A percentile compares a stretch with the other conserved stretches of the same genome.
These are phyloP conservation scores for Neoboletus brunneissimus DNA, from an alignment of 768 basidiomycete genomes.

Conservation along the genomic window DNA sequence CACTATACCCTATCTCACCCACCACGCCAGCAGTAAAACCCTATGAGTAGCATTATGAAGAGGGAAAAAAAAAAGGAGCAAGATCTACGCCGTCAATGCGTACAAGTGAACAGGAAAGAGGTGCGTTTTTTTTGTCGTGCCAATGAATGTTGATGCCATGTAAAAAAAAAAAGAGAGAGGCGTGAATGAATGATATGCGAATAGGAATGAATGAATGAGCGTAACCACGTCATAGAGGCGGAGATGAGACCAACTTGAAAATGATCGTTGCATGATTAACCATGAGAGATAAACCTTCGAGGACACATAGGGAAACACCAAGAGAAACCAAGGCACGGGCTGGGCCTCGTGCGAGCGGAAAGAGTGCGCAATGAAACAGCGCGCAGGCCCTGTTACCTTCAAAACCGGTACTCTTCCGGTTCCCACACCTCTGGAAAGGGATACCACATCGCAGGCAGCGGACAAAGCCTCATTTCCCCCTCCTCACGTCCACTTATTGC, in stretches of 20 bases:
- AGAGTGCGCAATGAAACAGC: neutral
- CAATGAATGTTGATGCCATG: conserved; percentile 5
- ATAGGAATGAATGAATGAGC: conserved; percentile 13
- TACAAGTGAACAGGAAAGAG: neutral
- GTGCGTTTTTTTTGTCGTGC: neutral
- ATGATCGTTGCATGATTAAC: conserved; percentile 15
- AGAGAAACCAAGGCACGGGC: neutral
- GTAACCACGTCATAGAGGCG: conserved; percentile 7
- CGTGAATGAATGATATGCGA: conserved; percentile 7
- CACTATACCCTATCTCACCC: conserved; percentile 15
- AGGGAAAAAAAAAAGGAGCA: neutral
- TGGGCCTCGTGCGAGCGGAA: neutral
- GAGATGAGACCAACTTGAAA: conserved; percentile 4
- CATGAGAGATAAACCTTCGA: conserved; percentile 17
- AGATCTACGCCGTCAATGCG: conserved; percentile 13
- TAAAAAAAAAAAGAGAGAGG: neutral
- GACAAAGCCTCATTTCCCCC: conserved; percentile 20
- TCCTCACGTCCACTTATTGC: conserved; percentile 21
- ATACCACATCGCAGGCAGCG: conserved; percentile 32
- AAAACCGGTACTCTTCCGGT: conserved; percentile 24
- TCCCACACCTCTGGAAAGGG: conserved; percentile 37
- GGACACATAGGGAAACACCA: conserved; percentile 4
- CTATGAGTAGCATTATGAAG: neutral
- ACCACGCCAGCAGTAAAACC: conserved; percentile 11
- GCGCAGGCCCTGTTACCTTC: neutral